Percentiles rank a stretch among this genome's conserved stretches.
phyloP scores from a whole-genome alignment of 305 asterid genomes.

The Striga hermonthica region DNA sequence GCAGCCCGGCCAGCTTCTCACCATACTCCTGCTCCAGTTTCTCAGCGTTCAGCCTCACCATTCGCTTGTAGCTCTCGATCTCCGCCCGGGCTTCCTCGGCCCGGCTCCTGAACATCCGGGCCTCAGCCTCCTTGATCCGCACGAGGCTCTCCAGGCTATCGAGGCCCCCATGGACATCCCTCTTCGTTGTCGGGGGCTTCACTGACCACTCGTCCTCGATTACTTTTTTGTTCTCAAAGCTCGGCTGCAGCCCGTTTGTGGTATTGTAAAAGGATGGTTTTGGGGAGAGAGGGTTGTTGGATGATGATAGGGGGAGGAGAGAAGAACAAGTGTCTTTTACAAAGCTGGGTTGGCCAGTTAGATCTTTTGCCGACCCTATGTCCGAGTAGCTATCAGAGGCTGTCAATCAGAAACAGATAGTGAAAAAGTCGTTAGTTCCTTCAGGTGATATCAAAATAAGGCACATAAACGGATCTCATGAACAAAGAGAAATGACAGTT shows the following conservation, averaged over 20 bases:
- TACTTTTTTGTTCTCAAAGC: conserved; percentile 45
- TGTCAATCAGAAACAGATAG: conserved; percentile 24
- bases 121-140: conserved; percentile 85
- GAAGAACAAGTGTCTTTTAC: conserved; percentile 44
- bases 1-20: conserved; percentile 58
- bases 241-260: conserved; percentile 44
- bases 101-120: conserved; percentile 77
- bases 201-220: conserved; percentile 95
- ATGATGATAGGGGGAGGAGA: conserved; percentile 38
- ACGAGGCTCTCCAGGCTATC: conserved; percentile 80
- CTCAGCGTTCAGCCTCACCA: conserved; percentile 58
- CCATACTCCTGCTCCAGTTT: conserved; percentile 70
- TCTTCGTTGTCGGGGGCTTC: conserved; percentile 50
- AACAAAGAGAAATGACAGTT: too few relatives aligned
- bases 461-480: too few relatives aligned
- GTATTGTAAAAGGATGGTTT: conserved; percentile 53
- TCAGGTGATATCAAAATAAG: too few relatives aligned
- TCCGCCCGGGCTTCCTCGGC: conserved; percentile 86
- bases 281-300: conserved; percentile 38
- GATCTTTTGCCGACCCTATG: conserved; percentile 40
- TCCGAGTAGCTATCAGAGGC: conserved; percentile 60
- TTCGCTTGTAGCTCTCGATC: conserved; percentile 56
- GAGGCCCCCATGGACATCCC: conserved; percentile 57
- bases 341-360: conserved; percentile 35
- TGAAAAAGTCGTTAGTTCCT: not conserved